phyloP scores from a whole-genome alignment of 768 basidiomycete species.

The Lepiota brunneoincarnata region DNA sequence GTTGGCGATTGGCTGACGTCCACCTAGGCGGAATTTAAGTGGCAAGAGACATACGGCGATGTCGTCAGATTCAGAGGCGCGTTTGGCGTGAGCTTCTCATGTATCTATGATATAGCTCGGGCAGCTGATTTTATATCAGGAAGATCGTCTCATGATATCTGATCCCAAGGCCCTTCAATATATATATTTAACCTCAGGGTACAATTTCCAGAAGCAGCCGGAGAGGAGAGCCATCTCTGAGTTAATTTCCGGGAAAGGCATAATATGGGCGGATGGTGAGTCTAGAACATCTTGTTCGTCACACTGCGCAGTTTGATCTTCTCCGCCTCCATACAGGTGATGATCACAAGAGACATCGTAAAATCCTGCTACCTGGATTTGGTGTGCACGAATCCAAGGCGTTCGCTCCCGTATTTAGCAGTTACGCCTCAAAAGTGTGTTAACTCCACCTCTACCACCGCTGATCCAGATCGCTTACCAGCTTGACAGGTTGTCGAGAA shows the following conservation, averaged over 20 bases:
- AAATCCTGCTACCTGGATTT: conserved; percentile 46
- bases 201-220: conserved; percentile 39
- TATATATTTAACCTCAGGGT: conserved; percentile 41
- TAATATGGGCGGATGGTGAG: conserved; percentile 41
- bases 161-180: conserved; percentile 49
- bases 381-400: conserved; percentile 40
- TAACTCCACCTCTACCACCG: background rate
- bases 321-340: conserved; percentile 22
- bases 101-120: background rate
- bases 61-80: conserved; percentile 35
- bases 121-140: conserved; percentile 23
- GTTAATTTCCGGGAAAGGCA: conserved; percentile 30
- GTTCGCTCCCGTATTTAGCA: conserved; percentile 38
- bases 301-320: background rate
- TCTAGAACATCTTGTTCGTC: background rate
- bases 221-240: conserved; percentile 35
- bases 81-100: conserved; percentile 29
- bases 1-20: background rate
- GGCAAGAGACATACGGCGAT: conserved; percentile 42
- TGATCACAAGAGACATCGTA: conserved; percentile 45
- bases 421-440: conserved; percentile 30
- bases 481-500: conserved; percentile 30
- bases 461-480: background rate
- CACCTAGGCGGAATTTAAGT: conserved; percentile 38
- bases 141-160: conserved; percentile 41